phyloP scores from a whole-genome alignment of 345 rosid species.

The Aquilaria malaccensis region DNA sequence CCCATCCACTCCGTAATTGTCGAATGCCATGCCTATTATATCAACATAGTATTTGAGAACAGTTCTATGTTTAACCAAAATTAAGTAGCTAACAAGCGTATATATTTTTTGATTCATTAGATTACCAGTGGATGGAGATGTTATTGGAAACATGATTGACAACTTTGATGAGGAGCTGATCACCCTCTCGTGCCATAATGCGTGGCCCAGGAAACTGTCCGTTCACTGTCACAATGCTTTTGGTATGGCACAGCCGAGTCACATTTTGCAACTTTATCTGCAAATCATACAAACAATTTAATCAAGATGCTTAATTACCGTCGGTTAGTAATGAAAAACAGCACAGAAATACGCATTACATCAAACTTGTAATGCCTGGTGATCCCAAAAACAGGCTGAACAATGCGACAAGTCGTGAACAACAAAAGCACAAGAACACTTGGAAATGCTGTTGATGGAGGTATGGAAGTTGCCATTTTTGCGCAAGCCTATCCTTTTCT shows the following conservation, averaged over 20 bases:
- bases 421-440: constrained; percentile 17
- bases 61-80: no score
- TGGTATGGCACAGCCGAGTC: constrained; percentile 45
- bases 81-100: no score
- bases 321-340: constrained; percentile 1
- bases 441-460: constrained; percentile 19
- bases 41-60: no score
- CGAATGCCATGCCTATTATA: constrained; percentile 54
- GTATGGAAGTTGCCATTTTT: constrained; percentile 24
- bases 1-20: constrained; percentile 55
- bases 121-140: constrained; percentile 47
- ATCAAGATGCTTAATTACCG: neutral
- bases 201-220: constrained; percentile 54
- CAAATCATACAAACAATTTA: neutral
- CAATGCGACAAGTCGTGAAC: constrained; percentile 18
- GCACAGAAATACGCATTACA: constrained; percentile 18
- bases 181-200: constrained; percentile 51
- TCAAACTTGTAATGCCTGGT: constrained; percentile 74
- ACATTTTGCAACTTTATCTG: constrained; percentile 40
- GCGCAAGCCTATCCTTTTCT: constrained; percentile 6
- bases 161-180: constrained; percentile 43
- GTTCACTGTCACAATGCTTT: constrained; percentile 52
- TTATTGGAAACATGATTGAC: constrained; percentile 44
- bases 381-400: constrained; percentile 34
- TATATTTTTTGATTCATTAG: no score